phyloP scores from a whole-genome alignment of 805 yeast species.

The Isabelozyma rhagii region DNA sequence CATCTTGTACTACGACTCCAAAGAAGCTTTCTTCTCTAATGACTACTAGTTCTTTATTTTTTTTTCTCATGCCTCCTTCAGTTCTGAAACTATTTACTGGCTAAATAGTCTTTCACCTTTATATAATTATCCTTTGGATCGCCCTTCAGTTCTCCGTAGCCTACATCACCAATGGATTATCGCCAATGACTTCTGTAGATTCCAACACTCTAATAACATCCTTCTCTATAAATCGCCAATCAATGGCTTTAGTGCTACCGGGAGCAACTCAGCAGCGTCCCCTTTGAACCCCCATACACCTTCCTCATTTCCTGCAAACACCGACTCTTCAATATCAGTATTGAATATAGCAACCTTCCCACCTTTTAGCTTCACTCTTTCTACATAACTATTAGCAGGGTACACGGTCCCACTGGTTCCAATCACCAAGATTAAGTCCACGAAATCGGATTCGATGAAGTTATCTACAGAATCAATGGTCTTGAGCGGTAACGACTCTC shows the following conservation, averaged over 20 bases:
- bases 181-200: background rate
- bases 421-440: slow-evolving; percentile 75
- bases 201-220: too few relatives aligned
- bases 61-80: background rate
- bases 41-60: background rate
- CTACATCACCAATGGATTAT: background rate
- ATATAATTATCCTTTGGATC: background rate
- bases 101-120: background rate
- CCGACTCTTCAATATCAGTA: slow-evolving; percentile 54
- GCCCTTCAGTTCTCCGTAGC: background rate
- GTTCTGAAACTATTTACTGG: background rate
- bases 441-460: slow-evolving; percentile 51
- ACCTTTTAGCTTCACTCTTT: slow-evolving; percentile 65
- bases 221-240: slow-evolving; percentile 12
- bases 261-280: slow-evolving; percentile 72
- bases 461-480: slow-evolving; percentile 67
- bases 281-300: slow-evolving; percentile 72
- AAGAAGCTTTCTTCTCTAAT: background rate
- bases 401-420: slow-evolving; percentile 86
- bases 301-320: slow-evolving; percentile 37
- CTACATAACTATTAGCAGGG: slow-evolving; percentile 92
- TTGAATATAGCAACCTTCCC: slow-evolving; percentile 85
- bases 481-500: slow-evolving; percentile 74
- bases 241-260: slow-evolving; percentile 59
- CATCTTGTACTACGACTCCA: background rate